Evolutionary conservation across 495 filamentous ascomycete genomes (phyloP), one percentile per base, ranked within the genome.

Genomic region (Talaromyces thailandensis): DNA sequence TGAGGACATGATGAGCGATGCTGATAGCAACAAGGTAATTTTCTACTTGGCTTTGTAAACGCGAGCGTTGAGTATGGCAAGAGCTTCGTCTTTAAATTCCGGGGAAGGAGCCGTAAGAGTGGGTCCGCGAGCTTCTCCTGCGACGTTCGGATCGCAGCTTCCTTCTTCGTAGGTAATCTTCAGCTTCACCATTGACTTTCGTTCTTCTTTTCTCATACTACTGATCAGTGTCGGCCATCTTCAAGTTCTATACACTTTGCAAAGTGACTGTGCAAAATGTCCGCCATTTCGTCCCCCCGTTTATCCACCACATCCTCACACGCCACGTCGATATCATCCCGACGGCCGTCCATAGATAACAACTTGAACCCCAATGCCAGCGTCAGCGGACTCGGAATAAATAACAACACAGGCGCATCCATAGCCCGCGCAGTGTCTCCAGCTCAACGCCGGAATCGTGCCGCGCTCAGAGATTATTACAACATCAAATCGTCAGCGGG

Each of bases 401-500:
- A 69, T 65, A 77, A 72, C 57, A 78, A 71, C 61, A 74, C 76
- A 8, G 51, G 23, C 1, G 1, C 51, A 55, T 55, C 51, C 23
- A n/a, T 28, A 55, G 21, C 6, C 23, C 80, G 76, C 57, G 79
- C 75, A 18, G 70, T 81, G 59, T 77, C 82, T 29, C 78, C 83
- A 40, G 71, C 75, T 58, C 78, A 76, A 4, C 83, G 86, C 31
- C 82, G 85, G 43, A 90, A 89, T 70, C 88, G 93, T 65, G 82
- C 89, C 40, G 94, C 94, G 18, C 83, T 98, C 16, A 88, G 94
- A 62, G 91, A 96, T 66, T 98, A 96, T 79, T 98, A 98, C 75
- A 90, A 91, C 66, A 82, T 98, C 61, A 89, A 88, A 68, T 78
- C 84, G 7, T 76, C 83, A 40, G 70, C 72, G 6, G 68, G 71